Evolutionary conservation across 805 yeast species (phyloP).

Genomic region (Schwanniomyces sp.): DNA sequence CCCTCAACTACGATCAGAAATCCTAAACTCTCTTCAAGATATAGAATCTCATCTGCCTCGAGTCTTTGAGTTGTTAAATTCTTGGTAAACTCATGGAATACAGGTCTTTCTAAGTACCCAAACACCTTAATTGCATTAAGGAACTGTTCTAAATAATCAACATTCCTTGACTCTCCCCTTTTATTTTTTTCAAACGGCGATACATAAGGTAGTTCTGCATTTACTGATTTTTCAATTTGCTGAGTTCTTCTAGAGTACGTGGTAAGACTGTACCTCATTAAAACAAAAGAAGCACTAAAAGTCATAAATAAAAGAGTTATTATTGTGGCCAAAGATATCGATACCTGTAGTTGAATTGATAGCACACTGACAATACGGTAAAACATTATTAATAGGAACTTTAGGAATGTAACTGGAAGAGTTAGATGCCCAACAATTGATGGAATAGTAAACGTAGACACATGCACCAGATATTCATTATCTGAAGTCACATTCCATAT

Average conservation of each 20-base stretch:
- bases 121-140: conserved; percentile 88
- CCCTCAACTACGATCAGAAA: conserved; percentile 95
- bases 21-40: conserved; percentile 74
- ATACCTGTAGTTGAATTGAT: conserved; percentile 48
- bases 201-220: conserved; percentile 45
- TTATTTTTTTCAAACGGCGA: conserved; percentile 30
- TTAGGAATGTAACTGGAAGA: neutral
- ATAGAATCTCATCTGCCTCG: conserved; percentile 71
- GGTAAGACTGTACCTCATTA: conserved; percentile 63
- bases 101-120: conserved; percentile 88
- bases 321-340: conserved; percentile 51
- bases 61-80: conserved; percentile 87
- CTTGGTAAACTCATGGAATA: conserved; percentile 88
- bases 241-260: conserved; percentile 49
- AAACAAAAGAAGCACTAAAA: conserved; percentile 37
- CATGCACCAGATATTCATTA: neutral
- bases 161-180: conserved; percentile 24
- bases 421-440: neutral
- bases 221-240: conserved; percentile 38
- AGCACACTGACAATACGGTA: conserved; percentile 7
- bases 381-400: neutral
- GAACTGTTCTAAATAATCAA: conserved; percentile 84
- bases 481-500: neutral
- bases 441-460: neutral
- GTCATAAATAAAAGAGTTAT: conserved; percentile 29